Conservation (phyloP, 495 filamentous ascomycete genomes). For the Annulohypoxylon stygium region DNA sequence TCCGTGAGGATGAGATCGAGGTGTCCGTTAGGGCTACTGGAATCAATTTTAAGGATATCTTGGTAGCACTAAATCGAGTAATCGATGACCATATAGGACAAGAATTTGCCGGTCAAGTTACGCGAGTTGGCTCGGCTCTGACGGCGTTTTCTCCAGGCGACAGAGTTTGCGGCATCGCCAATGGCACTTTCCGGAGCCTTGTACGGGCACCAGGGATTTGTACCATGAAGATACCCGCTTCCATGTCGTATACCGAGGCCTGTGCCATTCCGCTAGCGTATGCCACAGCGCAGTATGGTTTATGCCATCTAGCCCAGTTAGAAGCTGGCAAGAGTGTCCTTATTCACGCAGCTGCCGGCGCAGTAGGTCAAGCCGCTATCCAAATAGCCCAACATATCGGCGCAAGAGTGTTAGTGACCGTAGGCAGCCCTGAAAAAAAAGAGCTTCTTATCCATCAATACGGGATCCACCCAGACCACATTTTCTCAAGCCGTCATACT, state of each 20-base stretch:
- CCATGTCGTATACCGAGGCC: background rate
- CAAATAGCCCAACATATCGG: constrained; percentile 63
- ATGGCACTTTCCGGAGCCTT: background rate
- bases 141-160: background rate
- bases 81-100: background rate
- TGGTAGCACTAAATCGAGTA: background rate
- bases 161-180: background rate
- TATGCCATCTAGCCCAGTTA: constrained; percentile 55
- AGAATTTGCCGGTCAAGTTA: background rate
- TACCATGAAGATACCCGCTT: background rate
- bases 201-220: background rate
- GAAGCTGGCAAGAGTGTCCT: constrained; percentile 66
- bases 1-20: constrained; percentile 53
- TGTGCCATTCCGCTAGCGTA: background rate
- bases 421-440: constrained; percentile 61
- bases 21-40: constrained; percentile 58
- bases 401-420: constrained; percentile 69
- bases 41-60: background rate
- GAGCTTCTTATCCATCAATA: constrained; percentile 60
- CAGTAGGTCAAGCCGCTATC: constrained; percentile 69
- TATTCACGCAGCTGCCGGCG: constrained; percentile 69
- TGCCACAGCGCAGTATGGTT: constrained; percentile 64
- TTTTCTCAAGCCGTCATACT: constrained; percentile 60
- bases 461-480: constrained; percentile 62
- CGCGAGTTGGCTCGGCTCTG: background rate